phyloP scores from a whole-genome alignment of 352 stramenopile species.

The Phytopythium oedochilum region DNA sequence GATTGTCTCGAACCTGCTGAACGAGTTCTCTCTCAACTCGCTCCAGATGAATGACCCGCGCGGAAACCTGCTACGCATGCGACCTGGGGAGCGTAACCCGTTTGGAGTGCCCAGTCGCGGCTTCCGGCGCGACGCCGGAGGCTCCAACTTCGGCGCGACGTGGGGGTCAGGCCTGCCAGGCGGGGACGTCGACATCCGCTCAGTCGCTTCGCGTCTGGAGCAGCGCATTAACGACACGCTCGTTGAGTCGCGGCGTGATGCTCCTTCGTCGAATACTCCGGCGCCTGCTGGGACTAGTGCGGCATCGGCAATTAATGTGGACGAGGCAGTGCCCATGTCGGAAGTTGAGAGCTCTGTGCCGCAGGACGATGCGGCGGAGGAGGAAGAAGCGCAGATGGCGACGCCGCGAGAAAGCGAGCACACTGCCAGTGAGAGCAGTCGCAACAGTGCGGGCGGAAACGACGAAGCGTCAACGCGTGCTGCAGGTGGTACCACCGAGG shows the following conservation, averaged over 20 bases:
- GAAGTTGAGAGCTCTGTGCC: neutral
- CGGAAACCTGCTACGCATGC: conserved; percentile 25
- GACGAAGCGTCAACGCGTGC: neutral
- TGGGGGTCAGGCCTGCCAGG: conserved; percentile 29
- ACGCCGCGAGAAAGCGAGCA: conserved; percentile 30
- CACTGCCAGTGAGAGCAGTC: conserved; percentile 25
- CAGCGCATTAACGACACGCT: conserved; percentile 47
- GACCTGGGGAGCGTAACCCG: conserved; percentile 41
- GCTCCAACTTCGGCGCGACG: conserved; percentile 17
- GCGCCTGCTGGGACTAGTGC: conserved; percentile 1
- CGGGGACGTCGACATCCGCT: conserved; percentile 54
- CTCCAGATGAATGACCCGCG: conserved; percentile 17
- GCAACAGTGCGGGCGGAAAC: conserved; percentile 9
- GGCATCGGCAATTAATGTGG: neutral
- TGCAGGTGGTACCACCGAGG: conserved; percentile 15
- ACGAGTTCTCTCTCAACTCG: conserved; percentile 73
- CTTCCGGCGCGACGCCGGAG: conserved; percentile 24
- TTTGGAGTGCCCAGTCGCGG: conserved; percentile 37
- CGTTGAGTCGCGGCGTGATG: conserved; percentile 34
- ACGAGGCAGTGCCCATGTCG: conserved; percentile 2
- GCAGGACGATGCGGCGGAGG: neutral
- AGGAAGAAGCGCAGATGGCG: conserved; percentile 10
- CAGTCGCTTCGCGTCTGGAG: conserved; percentile 69
- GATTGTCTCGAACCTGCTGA: conserved; percentile 70
- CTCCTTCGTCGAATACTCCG: conserved; percentile 2